phyloP scores from a whole-genome alignment of 1,284 basidiomycete genomes.

The Puccinia hordei region DNA sequence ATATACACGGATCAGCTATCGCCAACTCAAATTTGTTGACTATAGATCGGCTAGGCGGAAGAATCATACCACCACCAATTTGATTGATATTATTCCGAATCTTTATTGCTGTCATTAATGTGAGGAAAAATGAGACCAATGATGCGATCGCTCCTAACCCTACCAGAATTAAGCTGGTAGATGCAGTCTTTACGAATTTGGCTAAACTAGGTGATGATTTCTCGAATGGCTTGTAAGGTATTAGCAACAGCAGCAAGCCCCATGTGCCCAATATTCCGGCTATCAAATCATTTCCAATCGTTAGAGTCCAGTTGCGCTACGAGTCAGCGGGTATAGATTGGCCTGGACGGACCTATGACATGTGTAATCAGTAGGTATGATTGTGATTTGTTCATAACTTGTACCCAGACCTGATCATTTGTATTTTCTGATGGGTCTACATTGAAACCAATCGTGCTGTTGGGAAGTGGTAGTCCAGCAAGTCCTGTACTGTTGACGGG shows the following conservation, averaged over 20 bases:
- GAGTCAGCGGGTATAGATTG: neutral
- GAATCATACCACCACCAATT: constrained; percentile 29
- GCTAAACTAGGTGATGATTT: constrained; percentile 18
- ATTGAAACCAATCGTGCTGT: constrained; percentile 37
- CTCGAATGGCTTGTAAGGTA: constrained; percentile 47
- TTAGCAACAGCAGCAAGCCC: constrained; percentile 30
- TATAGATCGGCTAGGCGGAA: neutral
- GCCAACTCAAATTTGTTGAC: neutral
- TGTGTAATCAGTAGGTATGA: constrained; percentile 31
- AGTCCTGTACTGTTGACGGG: constrained; percentile 47
- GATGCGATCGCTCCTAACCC: neutral
- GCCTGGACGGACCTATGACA: constrained; percentile 17
- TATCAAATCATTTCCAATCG: neutral
- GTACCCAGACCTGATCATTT: constrained; percentile 17
- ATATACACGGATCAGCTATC: neutral
- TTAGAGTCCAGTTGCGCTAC: neutral
- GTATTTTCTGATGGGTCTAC: constrained; percentile 22
- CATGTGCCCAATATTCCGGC: constrained; percentile 14
- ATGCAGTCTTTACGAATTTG: constrained; percentile 29
- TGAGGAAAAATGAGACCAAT: constrained; percentile 18
- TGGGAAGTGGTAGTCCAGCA: constrained; percentile 28
- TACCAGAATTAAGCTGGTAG: constrained; percentile 30
- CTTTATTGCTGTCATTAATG: constrained; percentile 5
- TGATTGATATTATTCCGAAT: constrained; percentile 40
- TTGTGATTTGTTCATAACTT: constrained; percentile 41